Base-by-base conservation (phyloP, 345 rosid species). In the Eucalyptus sideroxylon region DNA sequence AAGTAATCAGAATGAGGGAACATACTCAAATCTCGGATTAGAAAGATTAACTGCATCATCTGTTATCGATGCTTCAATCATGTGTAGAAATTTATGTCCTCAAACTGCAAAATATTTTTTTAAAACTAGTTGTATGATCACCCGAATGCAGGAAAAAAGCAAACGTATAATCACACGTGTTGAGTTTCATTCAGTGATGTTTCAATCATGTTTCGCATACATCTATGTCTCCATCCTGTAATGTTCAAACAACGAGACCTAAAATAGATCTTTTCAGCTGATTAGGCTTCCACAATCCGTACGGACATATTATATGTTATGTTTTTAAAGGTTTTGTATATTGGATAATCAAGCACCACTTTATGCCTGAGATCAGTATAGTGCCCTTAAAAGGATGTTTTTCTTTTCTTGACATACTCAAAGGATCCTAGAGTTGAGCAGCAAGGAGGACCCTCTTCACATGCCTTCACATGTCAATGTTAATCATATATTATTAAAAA, bases 401-500 rank as follows among this genome's bases (percentile, higher is more conserved):
- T 87, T 7, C 50, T 62, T 72, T 77, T 88, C 34, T 51, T 11
- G 42, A 11, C 81, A 51, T 91, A 89, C 88, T 89, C 87, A 86
- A 92, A 91, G 89, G 88, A 91, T 89, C 88, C 88, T 31, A 89
- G 86, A 87, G 89, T 87, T 89, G 88, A 81, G 87, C 89, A 92
- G 92, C 95, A 95, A 50, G 86, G 89, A 91, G 95, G 94, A 92
- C 96, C 94, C 94, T 88, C 94, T 91, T 94, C 95, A 95, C 97
- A 92, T 95, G 95, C 94, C 90, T 89, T 90, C 95, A 95, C 95
- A 89, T 95, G 96, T 87, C 88, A 51, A 88, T 87, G 92, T 86
- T 88, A 65, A 90, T 90, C 86, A 89, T 27, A 87, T 23, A 37
- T 24, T 27, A 44, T 2, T 87, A 45, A 50, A 49, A 87, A 15